Conservation (phyloP, 352 stramenopile genomes). For the Pythium pectinolyticum region DNA sequence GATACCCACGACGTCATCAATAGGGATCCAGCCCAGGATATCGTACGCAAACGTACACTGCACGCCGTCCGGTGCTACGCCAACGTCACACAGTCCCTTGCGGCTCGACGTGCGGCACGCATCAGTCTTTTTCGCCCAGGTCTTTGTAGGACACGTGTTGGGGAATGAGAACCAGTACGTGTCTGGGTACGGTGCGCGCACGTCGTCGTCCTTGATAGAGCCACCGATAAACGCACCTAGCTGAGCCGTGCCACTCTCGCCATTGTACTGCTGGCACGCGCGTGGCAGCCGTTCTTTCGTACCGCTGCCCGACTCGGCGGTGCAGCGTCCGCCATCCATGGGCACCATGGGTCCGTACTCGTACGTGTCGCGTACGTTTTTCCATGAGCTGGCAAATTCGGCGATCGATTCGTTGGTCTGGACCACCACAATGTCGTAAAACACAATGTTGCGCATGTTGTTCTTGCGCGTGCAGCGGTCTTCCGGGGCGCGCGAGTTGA, state of each 20-base stretch:
- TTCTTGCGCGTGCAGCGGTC: slow-evolving; percentile 65
- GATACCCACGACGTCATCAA: slow-evolving; percentile 81
- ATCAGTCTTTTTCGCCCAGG: slow-evolving; percentile 35
- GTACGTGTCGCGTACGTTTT: slow-evolving; percentile 26
- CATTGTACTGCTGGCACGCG: slow-evolving; percentile 51
- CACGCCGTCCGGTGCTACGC: slow-evolving; percentile 60
- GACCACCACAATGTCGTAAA: slow-evolving; percentile 52
- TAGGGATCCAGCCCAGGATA: slow-evolving; percentile 72
- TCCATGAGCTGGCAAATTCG: slow-evolving; percentile 34
- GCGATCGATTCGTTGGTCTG: slow-evolving; percentile 52
- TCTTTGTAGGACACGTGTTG: slow-evolving; percentile 51
- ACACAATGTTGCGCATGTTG: slow-evolving; percentile 52
- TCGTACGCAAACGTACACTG: slow-evolving; percentile 84
- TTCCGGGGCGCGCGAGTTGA: slow-evolving; percentile 43
- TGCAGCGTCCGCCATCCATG: slow-evolving; percentile 46
- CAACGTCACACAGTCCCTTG: slow-evolving; percentile 65
- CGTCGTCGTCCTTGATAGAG: slow-evolving; percentile 37
- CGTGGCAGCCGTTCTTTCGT: slow-evolving; percentile 31
- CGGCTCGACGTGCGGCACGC: slow-evolving; percentile 44
- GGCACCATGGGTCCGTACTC: slow-evolving; percentile 52
- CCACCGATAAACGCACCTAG: slow-evolving; percentile 58
- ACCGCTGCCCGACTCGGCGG: slow-evolving; percentile 25
- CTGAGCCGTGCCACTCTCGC: slow-evolving; percentile 38
- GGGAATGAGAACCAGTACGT: slow-evolving; percentile 52
- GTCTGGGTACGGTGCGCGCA: slow-evolving; percentile 37